phyloP scores from a whole-genome alignment of 83 land plant genomes.

The Picea mariana region DNA sequence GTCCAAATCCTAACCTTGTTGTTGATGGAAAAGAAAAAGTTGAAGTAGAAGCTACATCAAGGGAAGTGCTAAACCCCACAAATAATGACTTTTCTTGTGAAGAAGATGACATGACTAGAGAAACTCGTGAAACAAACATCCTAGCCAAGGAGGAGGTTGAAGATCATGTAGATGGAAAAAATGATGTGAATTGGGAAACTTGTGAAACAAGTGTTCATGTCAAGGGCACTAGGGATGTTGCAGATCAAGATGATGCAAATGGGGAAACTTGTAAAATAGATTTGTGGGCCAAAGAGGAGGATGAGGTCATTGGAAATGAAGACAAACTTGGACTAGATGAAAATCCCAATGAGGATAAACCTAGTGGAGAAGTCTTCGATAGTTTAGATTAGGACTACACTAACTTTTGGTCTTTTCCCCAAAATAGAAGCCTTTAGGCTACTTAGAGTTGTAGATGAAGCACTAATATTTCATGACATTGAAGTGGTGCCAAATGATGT shows the following conservation, averaged over 20 bases:
- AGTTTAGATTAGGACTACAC: neutral
- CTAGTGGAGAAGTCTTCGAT: neutral
- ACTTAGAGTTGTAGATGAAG: neutral
- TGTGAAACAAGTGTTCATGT: neutral
- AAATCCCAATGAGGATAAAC: too few relatives aligned
- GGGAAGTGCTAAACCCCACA: neutral
- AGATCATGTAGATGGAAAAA: neutral
- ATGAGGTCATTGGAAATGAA: neutral
- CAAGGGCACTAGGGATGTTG: neutral
- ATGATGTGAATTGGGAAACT: neutral
- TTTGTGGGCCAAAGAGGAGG: too few relatives aligned
- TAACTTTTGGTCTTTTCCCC: neutral
- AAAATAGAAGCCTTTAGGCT: neutral
- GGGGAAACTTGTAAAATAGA: too few relatives aligned
- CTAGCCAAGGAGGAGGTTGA: neutral
- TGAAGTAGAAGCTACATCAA: neutral
- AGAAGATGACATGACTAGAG: neutral
- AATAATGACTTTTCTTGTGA: conserved; percentile 1
- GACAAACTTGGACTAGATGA: too few relatives aligned
- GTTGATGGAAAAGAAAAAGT: conserved; percentile 3
- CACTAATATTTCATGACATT: neutral
- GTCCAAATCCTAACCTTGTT: neutral
- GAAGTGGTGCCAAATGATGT: neutral
- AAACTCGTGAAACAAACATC: neutral
- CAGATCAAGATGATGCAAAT: neutral